Percentiles rank a stretch among this genome's conserved stretches.
Conservation (phyloP, 768 basidiomycete genomes). For the Mycena epipterygia region DNA sequence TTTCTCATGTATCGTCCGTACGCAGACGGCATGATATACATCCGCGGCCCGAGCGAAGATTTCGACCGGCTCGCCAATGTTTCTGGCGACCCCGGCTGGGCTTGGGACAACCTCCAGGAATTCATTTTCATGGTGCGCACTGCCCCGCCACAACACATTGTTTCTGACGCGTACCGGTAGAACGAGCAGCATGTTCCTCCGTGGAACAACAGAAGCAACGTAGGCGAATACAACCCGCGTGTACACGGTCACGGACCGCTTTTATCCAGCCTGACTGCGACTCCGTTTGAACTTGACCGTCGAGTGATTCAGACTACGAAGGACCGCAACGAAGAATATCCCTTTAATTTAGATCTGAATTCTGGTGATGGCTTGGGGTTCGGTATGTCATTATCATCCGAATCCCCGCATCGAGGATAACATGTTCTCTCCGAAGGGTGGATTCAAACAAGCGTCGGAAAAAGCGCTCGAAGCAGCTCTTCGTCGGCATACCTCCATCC, state of each 20-base stretch:
- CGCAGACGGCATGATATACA: conserved; percentile 42
- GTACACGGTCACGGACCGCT: conserved; percentile 39
- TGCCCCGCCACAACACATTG: background rate
- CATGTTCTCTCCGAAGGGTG: conserved; percentile 22
- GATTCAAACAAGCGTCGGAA: conserved; percentile 30
- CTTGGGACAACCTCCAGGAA: conserved; percentile 40
- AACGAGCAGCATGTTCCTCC: conserved; percentile 38
- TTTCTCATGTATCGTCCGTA: background rate
- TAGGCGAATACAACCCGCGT: conserved; percentile 37
- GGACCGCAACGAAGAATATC: conserved; percentile 38
- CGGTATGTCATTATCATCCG: conserved; percentile 30
- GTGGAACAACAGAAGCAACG: conserved; percentile 39
- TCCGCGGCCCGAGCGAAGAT: conserved; percentile 42
- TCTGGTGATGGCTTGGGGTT: conserved; percentile 44
- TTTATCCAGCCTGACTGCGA: conserved; percentile 33
- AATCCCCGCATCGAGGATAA: background rate
- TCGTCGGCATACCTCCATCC: conserved; percentile 36
- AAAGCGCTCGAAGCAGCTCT: conserved; percentile 30
- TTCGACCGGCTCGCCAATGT: conserved; percentile 41
- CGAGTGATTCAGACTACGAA: conserved; percentile 39
- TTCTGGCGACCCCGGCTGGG: conserved; percentile 41
- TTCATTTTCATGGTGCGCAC: conserved; percentile 33
- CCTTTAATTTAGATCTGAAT: conserved; percentile 46
- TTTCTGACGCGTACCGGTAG: conserved; percentile 15
- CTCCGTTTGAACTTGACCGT: conserved; percentile 30